phyloP scores from a whole-genome alignment of 2,329 filamentous ascomycete species.

The Dothidotthia symphoricarpi region DNA sequence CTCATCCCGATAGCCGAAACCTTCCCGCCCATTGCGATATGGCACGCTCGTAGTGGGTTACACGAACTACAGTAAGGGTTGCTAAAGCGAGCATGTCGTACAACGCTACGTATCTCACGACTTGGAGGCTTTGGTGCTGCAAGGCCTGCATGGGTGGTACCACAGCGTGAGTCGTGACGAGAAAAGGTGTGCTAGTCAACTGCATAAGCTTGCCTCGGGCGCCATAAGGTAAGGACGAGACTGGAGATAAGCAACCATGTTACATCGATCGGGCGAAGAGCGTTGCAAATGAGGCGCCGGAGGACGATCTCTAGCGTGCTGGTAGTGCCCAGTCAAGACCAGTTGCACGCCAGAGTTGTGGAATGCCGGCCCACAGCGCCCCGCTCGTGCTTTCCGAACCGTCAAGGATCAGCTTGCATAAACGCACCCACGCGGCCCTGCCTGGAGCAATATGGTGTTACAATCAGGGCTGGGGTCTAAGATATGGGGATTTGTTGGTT shows the following conservation, averaged over 20 bases:
- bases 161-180: conserved; percentile 22
- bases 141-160: conserved; percentile 27
- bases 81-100: conserved; percentile 32
- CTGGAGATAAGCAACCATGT: conserved; percentile 18
- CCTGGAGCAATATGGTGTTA: too few species aligned
- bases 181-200: conserved; percentile 1
- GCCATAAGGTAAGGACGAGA: conserved; percentile 6
- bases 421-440: too few species aligned
- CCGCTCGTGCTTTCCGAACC: too few species aligned
- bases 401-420: too few species aligned
- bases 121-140: conserved; percentile 12
- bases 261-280: conserved; percentile 27
- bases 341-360: too few species aligned
- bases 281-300: conserved; percentile 27
- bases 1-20: conserved; percentile 4
- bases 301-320: too few species aligned
- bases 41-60: conserved; percentile 19
- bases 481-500: too few species aligned
- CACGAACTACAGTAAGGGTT: conserved; percentile 22
- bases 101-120: conserved; percentile 29
- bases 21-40: conserved; percentile 9
- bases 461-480: background rate
- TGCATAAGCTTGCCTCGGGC: conserved; percentile 4
- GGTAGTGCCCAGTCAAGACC: too few species aligned
- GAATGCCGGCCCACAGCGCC: too few species aligned